phyloP scores from a whole-genome alignment of 257 asterid species.

The Vinca minor region DNA sequence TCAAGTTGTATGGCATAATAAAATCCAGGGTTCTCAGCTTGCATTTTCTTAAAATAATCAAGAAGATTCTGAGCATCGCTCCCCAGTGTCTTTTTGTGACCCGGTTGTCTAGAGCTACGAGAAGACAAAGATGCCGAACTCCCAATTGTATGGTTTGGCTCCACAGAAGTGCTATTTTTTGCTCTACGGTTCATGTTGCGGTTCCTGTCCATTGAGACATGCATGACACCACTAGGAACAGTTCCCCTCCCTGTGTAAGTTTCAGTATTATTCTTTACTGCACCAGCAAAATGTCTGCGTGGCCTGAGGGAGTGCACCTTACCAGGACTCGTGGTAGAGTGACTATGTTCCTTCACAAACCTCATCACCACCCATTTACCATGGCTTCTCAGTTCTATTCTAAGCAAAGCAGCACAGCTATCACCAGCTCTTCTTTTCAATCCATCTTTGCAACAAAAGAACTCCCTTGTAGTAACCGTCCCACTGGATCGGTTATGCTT shows the following conservation, averaged over 20 bases:
- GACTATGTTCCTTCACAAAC: constrained; percentile 61
- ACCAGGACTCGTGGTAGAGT: constrained; percentile 31
- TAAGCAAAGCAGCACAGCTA: constrained; percentile 66
- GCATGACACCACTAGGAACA: constrained; percentile 75
- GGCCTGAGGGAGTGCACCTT: constrained; percentile 50
- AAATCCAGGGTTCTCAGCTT: constrained; percentile 89
- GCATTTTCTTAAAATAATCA: constrained; percentile 86
- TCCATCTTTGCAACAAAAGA: constrained; percentile 46
- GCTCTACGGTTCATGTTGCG: constrained; percentile 31
- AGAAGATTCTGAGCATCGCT: constrained; percentile 83
- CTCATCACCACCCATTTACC: constrained; percentile 64
- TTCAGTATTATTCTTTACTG: constrained; percentile 36
- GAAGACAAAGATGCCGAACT: constrained; percentile 21
- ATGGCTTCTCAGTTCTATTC: constrained; percentile 42
- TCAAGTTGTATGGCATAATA: constrained; percentile 90
- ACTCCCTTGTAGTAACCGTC: constrained; percentile 28
- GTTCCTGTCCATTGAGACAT: constrained; percentile 61
- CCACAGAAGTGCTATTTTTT: constrained; percentile 29
- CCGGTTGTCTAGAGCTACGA: constrained; percentile 31
- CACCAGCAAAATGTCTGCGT: constrained; percentile 47
- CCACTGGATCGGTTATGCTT: constrained; percentile 30
- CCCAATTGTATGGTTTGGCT: constrained; percentile 30
- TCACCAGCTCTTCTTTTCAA: constrained; percentile 43
- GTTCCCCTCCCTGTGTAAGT: constrained; percentile 31
- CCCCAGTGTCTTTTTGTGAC: constrained; percentile 51